phyloP scores from a whole-genome alignment of 306 rosid genomes.

The Neltuma alba region DNA sequence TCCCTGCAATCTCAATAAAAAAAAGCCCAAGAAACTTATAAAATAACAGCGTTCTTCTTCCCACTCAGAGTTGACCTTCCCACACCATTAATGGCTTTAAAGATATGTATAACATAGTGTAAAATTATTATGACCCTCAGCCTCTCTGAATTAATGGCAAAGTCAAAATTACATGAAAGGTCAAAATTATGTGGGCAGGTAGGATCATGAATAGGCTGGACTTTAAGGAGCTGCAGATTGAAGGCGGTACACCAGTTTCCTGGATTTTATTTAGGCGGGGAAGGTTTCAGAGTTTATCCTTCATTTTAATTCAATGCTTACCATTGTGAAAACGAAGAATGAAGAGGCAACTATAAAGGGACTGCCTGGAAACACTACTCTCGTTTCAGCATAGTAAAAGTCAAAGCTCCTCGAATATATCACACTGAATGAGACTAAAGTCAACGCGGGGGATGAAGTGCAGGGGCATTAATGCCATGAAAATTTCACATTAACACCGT shows the following conservation, averaged over 20 bases:
- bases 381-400: neutral
- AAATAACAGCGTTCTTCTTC: constrained; percentile 28
- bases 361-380: neutral
- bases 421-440: neutral
- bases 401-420: neutral
- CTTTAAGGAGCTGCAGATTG: neutral
- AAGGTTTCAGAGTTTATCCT: neutral
- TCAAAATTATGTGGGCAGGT: neutral
- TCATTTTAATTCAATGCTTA: neutral
- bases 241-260: neutral
- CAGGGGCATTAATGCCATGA: too few species aligned
- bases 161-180: neutral
- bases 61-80: constrained; percentile 39
- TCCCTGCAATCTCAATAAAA: neutral
- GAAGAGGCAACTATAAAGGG: neutral
- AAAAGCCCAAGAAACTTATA: neutral
- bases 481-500: too few species aligned
- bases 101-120: too few species aligned
- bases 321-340: neutral
- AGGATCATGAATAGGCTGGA: neutral
- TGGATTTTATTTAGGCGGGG: neutral
- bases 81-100: constrained; percentile 33
- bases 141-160: neutral
- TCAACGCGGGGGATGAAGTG: neutral
- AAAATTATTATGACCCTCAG: too few species aligned